Conservation (phyloP, 2,329 filamentous ascomycete genomes). For the Colletotrichum caudatum region DNA sequence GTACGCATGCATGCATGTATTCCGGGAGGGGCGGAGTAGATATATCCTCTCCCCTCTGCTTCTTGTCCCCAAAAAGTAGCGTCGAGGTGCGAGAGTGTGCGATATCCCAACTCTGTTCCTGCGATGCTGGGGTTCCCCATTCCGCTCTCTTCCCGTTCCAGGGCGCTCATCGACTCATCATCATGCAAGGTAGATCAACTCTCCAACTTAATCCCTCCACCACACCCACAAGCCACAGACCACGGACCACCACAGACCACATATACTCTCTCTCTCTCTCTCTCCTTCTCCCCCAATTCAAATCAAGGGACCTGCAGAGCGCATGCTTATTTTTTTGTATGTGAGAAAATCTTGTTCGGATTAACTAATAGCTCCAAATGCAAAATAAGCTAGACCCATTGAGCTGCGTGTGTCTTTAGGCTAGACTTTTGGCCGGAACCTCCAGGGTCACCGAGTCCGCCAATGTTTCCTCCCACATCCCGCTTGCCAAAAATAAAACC, state of each 20-base stretch:
- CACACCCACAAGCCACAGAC: background rate
- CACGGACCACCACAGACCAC: background rate
- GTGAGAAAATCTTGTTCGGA: constrained; percentile 49
- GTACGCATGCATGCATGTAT: too few species aligned
- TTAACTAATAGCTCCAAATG: constrained; percentile 57
- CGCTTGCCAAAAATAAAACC: constrained; percentile 45
- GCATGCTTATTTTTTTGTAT: background rate
- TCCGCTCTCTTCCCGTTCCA: background rate
- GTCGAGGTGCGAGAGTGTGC: background rate
- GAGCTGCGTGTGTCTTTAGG: constrained; percentile 51
- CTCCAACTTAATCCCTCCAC: background rate
- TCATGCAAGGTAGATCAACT: background rate
- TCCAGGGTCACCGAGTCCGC: constrained; percentile 42
- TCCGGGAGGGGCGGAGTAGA: constrained; percentile 5
- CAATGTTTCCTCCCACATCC: background rate
- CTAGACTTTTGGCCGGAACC: constrained; percentile 50
- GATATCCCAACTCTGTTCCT: constrained; percentile 16
- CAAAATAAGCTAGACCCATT: constrained; percentile 51
- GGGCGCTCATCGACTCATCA: background rate
- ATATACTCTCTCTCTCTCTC: too few species aligned
- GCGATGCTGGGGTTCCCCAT: background rate
- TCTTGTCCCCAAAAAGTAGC: constrained; percentile 4
- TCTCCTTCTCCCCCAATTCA: background rate
- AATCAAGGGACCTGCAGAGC: background rate
- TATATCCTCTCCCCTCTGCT: background rate